phyloP scores from a whole-genome alignment of 1,284 basidiomycete species.

The Cutaneotrichosporon arboriforme region DNA sequence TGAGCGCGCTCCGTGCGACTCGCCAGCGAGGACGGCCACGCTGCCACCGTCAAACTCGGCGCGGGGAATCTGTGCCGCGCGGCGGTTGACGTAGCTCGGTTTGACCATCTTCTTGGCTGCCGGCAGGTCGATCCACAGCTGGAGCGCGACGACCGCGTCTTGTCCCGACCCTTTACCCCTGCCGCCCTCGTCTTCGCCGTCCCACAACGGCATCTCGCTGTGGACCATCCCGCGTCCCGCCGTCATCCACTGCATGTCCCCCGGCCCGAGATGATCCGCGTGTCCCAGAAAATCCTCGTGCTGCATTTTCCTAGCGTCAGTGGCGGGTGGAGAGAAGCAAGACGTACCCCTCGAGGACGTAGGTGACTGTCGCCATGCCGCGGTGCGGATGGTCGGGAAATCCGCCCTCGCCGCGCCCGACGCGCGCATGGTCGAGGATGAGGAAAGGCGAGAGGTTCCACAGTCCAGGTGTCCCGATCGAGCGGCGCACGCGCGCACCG shows the following conservation, averaged over 20 bases:
- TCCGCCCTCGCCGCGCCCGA: no score
- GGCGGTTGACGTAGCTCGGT: conserved; percentile 43
- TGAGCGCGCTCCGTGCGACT: conserved; percentile 64
- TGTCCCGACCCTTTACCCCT: no score
- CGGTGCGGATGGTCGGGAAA: conserved; percentile 75
- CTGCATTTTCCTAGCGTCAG: conserved; percentile 35
- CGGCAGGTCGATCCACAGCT: conserved; percentile 92
- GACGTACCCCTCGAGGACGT: conserved; percentile 72
- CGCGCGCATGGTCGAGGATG: conserved; percentile 53
- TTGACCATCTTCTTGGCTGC: conserved; percentile 74
- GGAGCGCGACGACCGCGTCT: conserved; percentile 57
- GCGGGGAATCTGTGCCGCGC: conserved; percentile 60
- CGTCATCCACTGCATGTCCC: conserved; percentile 94
- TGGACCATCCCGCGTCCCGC: conserved; percentile 67
- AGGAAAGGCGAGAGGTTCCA: conserved; percentile 85
- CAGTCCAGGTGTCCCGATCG: conserved; percentile 70
- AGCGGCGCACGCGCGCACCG: conserved; percentile 75
- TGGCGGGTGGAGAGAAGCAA: not conserved
- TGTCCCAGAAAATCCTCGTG: conserved; percentile 94
- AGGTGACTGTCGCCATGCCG: conserved; percentile 70
- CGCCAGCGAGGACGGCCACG: conserved; percentile 71
- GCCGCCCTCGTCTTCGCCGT: not conserved
- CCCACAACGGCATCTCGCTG: conserved; percentile 72
- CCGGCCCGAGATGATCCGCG: conserved; percentile 66
- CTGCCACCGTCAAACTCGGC: conserved; percentile 59